Conservation (phyloP, 1,284 basidiomycete species). For the Ceratobasidium sp. region DNA sequence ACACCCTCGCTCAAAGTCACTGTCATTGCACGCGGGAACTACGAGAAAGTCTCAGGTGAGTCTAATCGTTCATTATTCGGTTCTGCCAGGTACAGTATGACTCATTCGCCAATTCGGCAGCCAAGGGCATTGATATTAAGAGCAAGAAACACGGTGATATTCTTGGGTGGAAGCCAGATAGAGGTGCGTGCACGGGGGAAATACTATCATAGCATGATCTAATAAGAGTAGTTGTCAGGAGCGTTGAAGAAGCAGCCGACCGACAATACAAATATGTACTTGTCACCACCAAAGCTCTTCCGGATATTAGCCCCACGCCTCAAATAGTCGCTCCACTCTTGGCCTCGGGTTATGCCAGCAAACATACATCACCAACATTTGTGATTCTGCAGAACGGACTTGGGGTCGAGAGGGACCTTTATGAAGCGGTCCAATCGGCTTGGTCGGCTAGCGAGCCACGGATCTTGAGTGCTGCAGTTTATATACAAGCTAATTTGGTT, state of each 20-base stretch:
- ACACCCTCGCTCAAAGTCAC: constrained; percentile 76
- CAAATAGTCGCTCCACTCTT: constrained; percentile 73
- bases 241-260: constrained; percentile 72
- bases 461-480: constrained; percentile 70
- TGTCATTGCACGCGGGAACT: constrained; percentile 81
- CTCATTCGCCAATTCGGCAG: neutral
- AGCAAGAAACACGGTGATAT: constrained; percentile 74
- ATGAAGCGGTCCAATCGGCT: constrained; percentile 64
- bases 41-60: constrained; percentile 68
- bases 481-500: constrained; percentile 68
- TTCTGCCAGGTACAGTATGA: neutral
- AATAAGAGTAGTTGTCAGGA: constrained; percentile 67
- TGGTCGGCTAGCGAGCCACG: constrained; percentile 57
- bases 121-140: constrained; percentile 65
- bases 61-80: constrained; percentile 2
- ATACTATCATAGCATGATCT: constrained; percentile 32
- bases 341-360: constrained; percentile 64
- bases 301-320: constrained; percentile 75
- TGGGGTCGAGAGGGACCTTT: constrained; percentile 78
- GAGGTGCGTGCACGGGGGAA: constrained; percentile 60
- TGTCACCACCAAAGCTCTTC: constrained; percentile 79
- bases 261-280: constrained; percentile 75
- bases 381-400: constrained; percentile 84
- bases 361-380: constrained; percentile 70
- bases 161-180: constrained; percentile 72